Evolutionary conservation across 768 basidiomycete genomes (phyloP), one percentile per base, ranked within the genome.

Genomic region (Termitomyces sp.): DNA sequence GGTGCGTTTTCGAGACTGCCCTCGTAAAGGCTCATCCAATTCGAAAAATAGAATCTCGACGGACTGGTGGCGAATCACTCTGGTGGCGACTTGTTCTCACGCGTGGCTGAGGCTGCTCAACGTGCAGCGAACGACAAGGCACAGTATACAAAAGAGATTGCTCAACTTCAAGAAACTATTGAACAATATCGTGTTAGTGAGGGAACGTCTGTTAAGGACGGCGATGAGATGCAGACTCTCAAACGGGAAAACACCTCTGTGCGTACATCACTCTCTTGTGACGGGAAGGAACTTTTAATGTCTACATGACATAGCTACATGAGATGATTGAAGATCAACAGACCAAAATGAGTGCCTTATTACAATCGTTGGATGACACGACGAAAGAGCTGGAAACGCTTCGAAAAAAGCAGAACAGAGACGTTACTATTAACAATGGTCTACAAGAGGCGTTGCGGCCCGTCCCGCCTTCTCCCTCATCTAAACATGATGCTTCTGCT

Each of bases 331-430:
- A 61, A 20, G 65, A 68, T 20, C 65, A 73, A n/a, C 64, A 72
- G 24, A 62, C 49, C 20, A 69, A 67, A 58, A 62, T 75, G 16
- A 61, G 67, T 7, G 65, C 65, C 8, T 60, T 75, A 45, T 66
- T 64, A 7, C 66, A 69, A 54, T 63, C 65, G 36, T 59, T 77
- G 12, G 70, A 68, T 24, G 69, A 70, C 33, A 77, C 73, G 30
- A 70, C 73, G 1, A 66, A 67, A 3, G 86, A 89, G 70, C 64
- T 85, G n/a, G 87, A 89, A 32, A 63, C 66, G 16, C 61, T 80
- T 45, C 80, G 78, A 57, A 87, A 85, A 74, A 85, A 75, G 68
- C 57, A 75, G n/a, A 81, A 85, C 61, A 83, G 84, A 43, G 87
- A 89, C 43, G 63, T 75, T 14, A 62, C 80, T 3, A 58, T 86